Conservation (phyloP, 108 stramenopile species). For the Pseudonitzschia multiseries region DNA sequence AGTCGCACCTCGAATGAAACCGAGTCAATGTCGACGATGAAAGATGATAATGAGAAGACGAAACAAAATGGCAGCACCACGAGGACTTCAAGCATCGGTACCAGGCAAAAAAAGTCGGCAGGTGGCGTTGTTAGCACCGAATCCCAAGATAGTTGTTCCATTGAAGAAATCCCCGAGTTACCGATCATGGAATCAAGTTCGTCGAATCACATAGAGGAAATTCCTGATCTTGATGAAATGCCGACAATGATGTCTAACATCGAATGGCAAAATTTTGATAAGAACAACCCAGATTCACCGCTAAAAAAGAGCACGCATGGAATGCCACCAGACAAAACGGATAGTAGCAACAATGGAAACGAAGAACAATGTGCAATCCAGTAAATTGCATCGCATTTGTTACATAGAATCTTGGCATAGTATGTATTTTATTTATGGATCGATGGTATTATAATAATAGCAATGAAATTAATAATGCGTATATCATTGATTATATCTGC, state of each 20-base stretch:
- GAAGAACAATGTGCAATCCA: conserved; percentile 3
- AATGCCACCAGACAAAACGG: neutral
- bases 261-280: conserved; percentile 7
- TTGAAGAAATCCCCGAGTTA: conserved; percentile 9
- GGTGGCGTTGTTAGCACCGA: neutral
- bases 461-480: neutral
- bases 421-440: neutral
- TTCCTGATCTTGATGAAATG: neutral
- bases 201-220: conserved; percentile 4
- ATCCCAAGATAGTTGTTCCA: neutral
- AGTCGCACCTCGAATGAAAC: conserved; percentile 8
- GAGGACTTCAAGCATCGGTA: neutral
- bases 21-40: conserved; percentile 10
- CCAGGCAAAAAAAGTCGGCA: neutral
- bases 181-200: neutral
- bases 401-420: neutral
- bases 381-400: neutral
- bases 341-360: neutral
- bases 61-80: neutral
- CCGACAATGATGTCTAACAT: conserved; percentile 8
- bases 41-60: neutral
- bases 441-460: neutral
- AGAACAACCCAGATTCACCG: neutral
- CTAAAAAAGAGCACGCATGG: neutral
- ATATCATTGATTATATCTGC: too few relatives aligned